Evolutionary conservation across 2,329 filamentous ascomycete species (phyloP).

Genomic region (Celoporthe dispersa): DNA sequence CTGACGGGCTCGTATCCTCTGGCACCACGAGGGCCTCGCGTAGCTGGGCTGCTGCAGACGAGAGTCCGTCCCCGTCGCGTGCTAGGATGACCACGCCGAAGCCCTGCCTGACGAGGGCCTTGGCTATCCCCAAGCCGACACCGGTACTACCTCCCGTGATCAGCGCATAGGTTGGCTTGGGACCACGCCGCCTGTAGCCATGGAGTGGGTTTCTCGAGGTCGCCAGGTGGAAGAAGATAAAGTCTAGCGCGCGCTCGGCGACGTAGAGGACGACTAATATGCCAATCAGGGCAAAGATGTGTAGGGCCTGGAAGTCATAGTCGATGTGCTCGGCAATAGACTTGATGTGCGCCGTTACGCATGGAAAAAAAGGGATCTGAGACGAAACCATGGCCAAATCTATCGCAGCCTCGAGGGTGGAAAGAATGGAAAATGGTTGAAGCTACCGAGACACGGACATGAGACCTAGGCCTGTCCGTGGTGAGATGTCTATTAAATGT

Average conservation of each 20-base stretch:
- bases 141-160: conserved; percentile 43
- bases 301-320: conserved; percentile 4
- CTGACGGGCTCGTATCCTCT: neutral
- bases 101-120: conserved; percentile 39
- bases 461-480: too few species aligned
- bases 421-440: neutral
- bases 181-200: conserved; percentile 34
- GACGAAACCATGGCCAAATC: neutral
- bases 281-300: conserved; percentile 31
- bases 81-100: conserved; percentile 42
- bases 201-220: conserved; percentile 32
- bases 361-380: conserved; percentile 9
- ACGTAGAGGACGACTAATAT: conserved; percentile 29
- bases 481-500: too few species aligned
- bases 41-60: conserved; percentile 34
- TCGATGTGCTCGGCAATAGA: neutral
- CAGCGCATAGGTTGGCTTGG: conserved; percentile 37
- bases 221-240: conserved; percentile 34
- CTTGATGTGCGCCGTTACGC: conserved; percentile 5
- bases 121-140: conserved; percentile 41
- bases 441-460: too few species aligned
- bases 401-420: neutral
- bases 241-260: conserved; percentile 25
- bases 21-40: conserved; percentile 23
- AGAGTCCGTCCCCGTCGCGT: conserved; percentile 38